These are phyloP conservation scores for Starmerella roubikii DNA, from an alignment of 805 yeast species.

Conservation along the genomic window DNA sequence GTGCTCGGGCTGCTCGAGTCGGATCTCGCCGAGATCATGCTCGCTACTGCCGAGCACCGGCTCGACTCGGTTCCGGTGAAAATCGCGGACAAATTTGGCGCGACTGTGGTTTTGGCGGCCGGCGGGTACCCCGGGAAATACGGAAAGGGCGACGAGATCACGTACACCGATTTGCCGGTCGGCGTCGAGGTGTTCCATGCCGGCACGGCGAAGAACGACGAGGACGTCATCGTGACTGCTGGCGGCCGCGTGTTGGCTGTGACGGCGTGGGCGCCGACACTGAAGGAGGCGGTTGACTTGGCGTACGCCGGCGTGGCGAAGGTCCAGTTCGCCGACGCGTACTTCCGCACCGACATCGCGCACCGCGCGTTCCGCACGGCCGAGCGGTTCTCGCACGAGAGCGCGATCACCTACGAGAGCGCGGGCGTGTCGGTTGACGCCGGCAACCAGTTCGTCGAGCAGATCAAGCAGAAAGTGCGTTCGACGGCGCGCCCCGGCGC, in stretches of 20 bases:
- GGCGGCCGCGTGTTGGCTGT: constrained; percentile 98
- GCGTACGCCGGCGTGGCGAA: constrained; percentile 78
- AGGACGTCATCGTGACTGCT: constrained; percentile 51
- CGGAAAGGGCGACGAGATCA: constrained; percentile 73
- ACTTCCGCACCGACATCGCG: constrained; percentile 87
- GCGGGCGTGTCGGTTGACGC: constrained; percentile 97
- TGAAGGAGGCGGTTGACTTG: constrained; percentile 66
- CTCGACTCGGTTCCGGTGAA: constrained; percentile 62
- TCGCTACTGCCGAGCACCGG: constrained; percentile 90
- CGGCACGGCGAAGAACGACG: constrained; percentile 49
- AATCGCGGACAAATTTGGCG: constrained; percentile 44
- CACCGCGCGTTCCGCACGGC: constrained; percentile 77
- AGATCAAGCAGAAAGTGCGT: constrained; percentile 78
- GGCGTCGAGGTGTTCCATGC: constrained; percentile 84
- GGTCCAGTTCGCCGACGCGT: constrained; percentile 59
- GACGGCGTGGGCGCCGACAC: constrained; percentile 65
- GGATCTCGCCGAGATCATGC: constrained; percentile 84
- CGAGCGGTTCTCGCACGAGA: constrained; percentile 2
- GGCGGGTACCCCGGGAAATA: constrained; percentile 92
- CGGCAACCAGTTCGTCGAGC: constrained; percentile 81
- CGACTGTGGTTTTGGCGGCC: constrained; percentile 93
- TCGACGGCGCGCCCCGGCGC: constrained; percentile 93
- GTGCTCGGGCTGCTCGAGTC: constrained; percentile 80
- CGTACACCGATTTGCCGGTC: constrained; percentile 34
- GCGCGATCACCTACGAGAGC: constrained; percentile 66